Percentiles rank a stretch among this genome's conserved stretches.
Conservation (phyloP, 805 yeast species). For the Schwanniomyces sp. region DNA sequence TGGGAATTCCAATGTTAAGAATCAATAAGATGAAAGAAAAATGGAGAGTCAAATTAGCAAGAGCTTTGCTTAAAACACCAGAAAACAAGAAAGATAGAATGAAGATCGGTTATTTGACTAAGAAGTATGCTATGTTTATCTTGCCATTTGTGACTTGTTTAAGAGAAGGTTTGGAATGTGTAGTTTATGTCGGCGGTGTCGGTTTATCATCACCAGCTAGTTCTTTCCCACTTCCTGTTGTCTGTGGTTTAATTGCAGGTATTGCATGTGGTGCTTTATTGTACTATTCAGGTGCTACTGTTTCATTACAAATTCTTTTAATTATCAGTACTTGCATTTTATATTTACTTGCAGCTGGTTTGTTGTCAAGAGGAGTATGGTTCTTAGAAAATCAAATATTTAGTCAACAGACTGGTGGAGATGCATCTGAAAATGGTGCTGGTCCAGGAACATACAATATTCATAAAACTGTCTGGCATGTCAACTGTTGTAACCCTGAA, state of each 20-base stretch:
- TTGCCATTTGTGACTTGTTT: conserved; percentile 88
- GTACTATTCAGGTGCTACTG: conserved; percentile 78
- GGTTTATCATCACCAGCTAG: conserved; percentile 34
- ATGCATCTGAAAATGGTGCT: conserved; percentile 86
- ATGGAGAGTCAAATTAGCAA: conserved; percentile 95
- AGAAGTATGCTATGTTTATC: conserved; percentile 84
- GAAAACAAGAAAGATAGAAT: conserved; percentile 47
- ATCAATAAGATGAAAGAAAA: conserved; percentile 94
- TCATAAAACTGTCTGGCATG: conserved; percentile 84
- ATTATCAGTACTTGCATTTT: conserved; percentile 84
- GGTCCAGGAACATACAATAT: conserved; percentile 96
- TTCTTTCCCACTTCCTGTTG: conserved; percentile 92
- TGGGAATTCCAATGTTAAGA: conserved; percentile 97
- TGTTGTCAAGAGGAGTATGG: conserved; percentile 94
- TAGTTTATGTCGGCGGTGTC: conserved; percentile 47
- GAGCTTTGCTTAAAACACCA: conserved; percentile 68
- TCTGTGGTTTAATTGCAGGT: conserved; percentile 84
- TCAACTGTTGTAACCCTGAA: conserved; percentile 95
- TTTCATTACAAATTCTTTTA: conserved; percentile 86
- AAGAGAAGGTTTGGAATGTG: conserved; percentile 83
- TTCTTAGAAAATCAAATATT: conserved; percentile 71
- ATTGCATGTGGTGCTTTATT: conserved; percentile 63
- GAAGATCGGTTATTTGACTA: conserved; percentile 31
- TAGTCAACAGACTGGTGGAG: conserved; percentile 80
- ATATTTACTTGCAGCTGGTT: conserved; percentile 87